Conservation (phyloP, 2,329 filamentous ascomycete genomes). For the Blumeriella jaapii region DNA sequence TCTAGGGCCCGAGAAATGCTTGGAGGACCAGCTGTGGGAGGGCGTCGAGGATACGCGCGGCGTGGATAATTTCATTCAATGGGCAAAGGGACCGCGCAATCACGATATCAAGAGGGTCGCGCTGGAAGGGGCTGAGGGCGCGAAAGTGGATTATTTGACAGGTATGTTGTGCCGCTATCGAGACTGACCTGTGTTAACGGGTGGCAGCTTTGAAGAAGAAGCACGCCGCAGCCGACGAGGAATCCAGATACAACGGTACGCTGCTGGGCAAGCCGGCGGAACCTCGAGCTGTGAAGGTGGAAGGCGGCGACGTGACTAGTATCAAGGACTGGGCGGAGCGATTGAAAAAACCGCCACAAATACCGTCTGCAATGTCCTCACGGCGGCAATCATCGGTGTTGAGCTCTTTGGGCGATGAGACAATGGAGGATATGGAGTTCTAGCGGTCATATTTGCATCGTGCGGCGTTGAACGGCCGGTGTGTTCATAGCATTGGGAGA, state of each 20-base stretch:
- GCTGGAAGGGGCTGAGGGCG: constrained; percentile 52
- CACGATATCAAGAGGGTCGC: constrained; percentile 74
- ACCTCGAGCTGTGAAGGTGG: constrained; percentile 60
- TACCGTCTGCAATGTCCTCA: constrained; percentile 14
- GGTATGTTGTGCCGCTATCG: constrained; percentile 30
- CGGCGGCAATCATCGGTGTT: constrained; percentile 24
- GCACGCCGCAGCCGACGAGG: constrained; percentile 79
- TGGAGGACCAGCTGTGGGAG: constrained; percentile 50
- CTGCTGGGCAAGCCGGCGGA: constrained; percentile 66
- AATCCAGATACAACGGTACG: constrained; percentile 75
- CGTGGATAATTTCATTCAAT: constrained; percentile 65
- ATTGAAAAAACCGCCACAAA: constrained; percentile 21
- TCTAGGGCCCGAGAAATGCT: constrained; percentile 55
- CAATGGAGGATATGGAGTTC: constrained; percentile 26
- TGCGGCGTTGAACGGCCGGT: constrained; percentile 21
- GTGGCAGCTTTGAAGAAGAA: constrained; percentile 63
- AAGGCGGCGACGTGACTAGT: constrained; percentile 60
- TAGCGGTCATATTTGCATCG: constrained; percentile 20
- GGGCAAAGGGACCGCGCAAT: constrained; percentile 65
- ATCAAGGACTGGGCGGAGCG: constrained; percentile 53
- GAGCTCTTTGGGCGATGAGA: constrained; percentile 25
- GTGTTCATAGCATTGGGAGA: constrained; percentile 13
- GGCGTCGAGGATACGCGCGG: constrained; percentile 69
- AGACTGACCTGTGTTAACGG: constrained; percentile 9
- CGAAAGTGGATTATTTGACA: constrained; percentile 59